These are phyloP conservation scores for Aspergillus sparsus DNA, from an alignment of 495 filamentous ascomycete species.

Conservation along the genomic window DNA sequence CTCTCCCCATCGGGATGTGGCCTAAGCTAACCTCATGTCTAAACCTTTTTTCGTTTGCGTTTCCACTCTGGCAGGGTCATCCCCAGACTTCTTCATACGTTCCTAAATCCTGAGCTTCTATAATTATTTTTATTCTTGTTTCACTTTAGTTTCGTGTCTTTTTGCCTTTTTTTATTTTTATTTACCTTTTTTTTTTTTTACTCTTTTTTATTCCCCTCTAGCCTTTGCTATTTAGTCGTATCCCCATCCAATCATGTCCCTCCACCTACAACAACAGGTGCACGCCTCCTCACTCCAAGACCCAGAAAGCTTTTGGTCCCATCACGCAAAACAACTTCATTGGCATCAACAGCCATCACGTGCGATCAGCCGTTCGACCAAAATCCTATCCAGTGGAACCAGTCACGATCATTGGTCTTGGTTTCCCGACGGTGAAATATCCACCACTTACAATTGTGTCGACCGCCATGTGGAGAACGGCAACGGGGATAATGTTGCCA, in stretches of 20 bases:
- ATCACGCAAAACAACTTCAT: constrained; percentile 70
- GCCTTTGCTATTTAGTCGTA: neutral
- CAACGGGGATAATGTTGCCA: constrained; percentile 68
- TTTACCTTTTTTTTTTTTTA: neutral
- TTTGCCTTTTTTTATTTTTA: neutral
- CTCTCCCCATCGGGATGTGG: neutral
- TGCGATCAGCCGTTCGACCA: constrained; percentile 36
- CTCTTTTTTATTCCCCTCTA: neutral
- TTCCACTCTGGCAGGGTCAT: neutral
- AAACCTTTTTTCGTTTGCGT: neutral
- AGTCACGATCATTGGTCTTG: constrained; percentile 71
- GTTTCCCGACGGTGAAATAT: constrained; percentile 89
- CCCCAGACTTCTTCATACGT: neutral
- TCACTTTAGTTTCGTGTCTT: neutral
- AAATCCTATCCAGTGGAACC: constrained; percentile 49
- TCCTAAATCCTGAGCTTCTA: neutral
- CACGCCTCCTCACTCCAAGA: constrained; percentile 42
- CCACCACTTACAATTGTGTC: constrained; percentile 86
- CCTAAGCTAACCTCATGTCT: neutral
- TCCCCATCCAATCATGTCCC: constrained; percentile 6
- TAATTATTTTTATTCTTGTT: neutral
- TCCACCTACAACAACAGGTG: constrained; percentile 42
- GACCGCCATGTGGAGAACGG: constrained; percentile 82
- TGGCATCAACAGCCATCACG: constrained; percentile 73
- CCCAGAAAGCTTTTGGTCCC: constrained; percentile 75